Evolutionary conservation across 2,329 filamentous ascomycete species (phyloP).

Genomic region (Coniochaeta pulveracea): DNA sequence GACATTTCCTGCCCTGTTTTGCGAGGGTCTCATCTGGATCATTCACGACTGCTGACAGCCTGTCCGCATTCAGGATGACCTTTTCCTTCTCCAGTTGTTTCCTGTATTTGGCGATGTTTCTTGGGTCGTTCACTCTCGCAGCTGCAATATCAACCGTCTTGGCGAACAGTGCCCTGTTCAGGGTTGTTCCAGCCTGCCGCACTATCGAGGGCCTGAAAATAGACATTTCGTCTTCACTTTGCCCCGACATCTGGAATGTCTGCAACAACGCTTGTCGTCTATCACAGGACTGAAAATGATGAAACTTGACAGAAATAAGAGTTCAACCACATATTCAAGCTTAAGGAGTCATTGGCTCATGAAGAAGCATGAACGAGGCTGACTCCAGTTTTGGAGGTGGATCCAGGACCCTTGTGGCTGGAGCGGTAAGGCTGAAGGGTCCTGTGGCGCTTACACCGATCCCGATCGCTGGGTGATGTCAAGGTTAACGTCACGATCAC

Average conservation of each 20-base stretch:
- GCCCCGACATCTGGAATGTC: too few relatives aligned
- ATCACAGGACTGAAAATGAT: too few relatives aligned
- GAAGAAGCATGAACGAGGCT: slow-evolving; percentile 3
- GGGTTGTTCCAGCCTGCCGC: slow-evolving; percentile 58
- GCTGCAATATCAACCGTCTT: slow-evolving; percentile 68
- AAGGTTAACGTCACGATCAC: too few relatives aligned
- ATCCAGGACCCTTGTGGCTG: slow-evolving; percentile 4
- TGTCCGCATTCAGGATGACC: slow-evolving; percentile 54
- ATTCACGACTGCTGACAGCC: slow-evolving; percentile 49
- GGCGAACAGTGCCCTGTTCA: slow-evolving; percentile 77
- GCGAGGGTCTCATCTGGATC: slow-evolving; percentile 48
- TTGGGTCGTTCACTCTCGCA: slow-evolving; percentile 64
- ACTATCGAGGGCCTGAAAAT: slow-evolving; percentile 71
- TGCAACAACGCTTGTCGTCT: too few relatives aligned
- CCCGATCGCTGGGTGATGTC: too few relatives aligned
- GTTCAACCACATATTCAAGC: too few relatives aligned
- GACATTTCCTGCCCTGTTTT: slow-evolving; percentile 45
- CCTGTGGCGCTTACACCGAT: slow-evolving; percentile 2
- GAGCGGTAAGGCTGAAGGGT: slow-evolving; percentile 5
- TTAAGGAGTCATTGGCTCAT: not conserved
- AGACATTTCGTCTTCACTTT: slow-evolving; percentile 29
- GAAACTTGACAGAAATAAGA: not conserved
- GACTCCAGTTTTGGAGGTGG: slow-evolving; percentile 1
- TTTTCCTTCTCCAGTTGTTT: slow-evolving; percentile 51
- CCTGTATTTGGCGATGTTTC: slow-evolving; percentile 62